Evolutionary conservation across 208 protist genomes (phyloP).

Genomic region (Lotmaria passim): DNA sequence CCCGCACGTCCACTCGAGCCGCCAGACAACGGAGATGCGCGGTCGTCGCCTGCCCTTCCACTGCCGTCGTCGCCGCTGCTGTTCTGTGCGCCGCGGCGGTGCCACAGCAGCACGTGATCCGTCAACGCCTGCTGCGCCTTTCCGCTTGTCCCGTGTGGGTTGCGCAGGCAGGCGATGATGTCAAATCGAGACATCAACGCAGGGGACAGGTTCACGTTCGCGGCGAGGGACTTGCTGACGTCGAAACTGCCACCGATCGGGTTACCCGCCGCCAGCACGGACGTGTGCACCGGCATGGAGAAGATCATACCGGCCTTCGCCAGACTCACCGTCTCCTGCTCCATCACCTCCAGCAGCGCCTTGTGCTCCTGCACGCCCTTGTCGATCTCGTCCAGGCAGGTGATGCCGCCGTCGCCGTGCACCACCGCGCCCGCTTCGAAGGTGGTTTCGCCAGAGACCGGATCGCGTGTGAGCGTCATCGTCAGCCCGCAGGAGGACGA

Average conservation of each 20-base stretch:
- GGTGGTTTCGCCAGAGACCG: slow-evolving; percentile 87
- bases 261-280: slow-evolving; percentile 98
- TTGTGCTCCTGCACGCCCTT: slow-evolving; percentile 97
- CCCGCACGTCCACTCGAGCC: background rate
- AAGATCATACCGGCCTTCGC: slow-evolving; percentile 98
- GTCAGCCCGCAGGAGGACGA: slow-evolving; percentile 97
- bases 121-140: slow-evolving; percentile 69
- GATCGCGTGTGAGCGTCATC: slow-evolving; percentile 96
- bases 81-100: slow-evolving; percentile 29
- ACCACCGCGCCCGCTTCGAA: slow-evolving; percentile 99
- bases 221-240: slow-evolving; percentile 93
- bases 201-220: slow-evolving; percentile 96
- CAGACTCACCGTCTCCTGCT: slow-evolving; percentile 99
- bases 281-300: slow-evolving; percentile 96
- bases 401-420: slow-evolving; percentile 97
- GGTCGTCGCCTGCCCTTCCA: background rate
- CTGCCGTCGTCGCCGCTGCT: background rate
- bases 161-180: slow-evolving; percentile 95
- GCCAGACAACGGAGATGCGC: background rate
- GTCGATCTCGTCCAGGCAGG: slow-evolving; percentile 99
- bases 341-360: slow-evolving; percentile 99
- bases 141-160: slow-evolving; percentile 34
- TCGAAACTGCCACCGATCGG: slow-evolving; percentile 95
- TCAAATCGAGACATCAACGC: slow-evolving; percentile 99
- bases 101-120: slow-evolving; percentile 94